These are phyloP conservation scores for Cyclocybe aegerita DNA, from an alignment of 768 basidiomycete genomes.

Conservation along the genomic window DNA sequence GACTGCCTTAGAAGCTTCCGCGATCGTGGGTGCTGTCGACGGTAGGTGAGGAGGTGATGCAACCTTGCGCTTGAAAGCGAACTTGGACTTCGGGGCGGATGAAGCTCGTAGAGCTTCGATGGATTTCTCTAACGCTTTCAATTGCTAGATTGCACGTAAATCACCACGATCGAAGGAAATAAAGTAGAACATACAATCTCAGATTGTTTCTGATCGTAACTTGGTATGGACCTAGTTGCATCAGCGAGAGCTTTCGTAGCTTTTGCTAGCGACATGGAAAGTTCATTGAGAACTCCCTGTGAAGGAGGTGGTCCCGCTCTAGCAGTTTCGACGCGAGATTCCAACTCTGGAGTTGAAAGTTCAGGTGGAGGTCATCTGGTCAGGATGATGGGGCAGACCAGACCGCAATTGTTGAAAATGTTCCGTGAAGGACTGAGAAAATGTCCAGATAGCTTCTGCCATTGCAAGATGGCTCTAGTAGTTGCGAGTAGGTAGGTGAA, in stretches of 20 bases:
- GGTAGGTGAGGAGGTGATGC: conserved; percentile 5
- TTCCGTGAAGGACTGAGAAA: conserved; percentile 49
- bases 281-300: conserved; percentile 37
- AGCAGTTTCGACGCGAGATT: conserved; percentile 41
- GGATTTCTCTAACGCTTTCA: conserved; percentile 57
- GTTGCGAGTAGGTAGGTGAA: no score
- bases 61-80: conserved; percentile 56
- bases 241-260: conserved; percentile 63
- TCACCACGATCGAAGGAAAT: neutral
- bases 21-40: neutral
- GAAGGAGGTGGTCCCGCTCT: conserved; percentile 28
- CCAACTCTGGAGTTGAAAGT: conserved; percentile 40
- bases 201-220: conserved; percentile 74
- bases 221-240: conserved; percentile 63
- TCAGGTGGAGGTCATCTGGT: conserved; percentile 4
- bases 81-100: conserved; percentile 55
- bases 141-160: conserved; percentile 46
- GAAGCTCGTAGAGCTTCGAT: conserved; percentile 51
- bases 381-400: conserved; percentile 39
- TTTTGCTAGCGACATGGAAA: conserved; percentile 53
- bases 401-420: conserved; percentile 49
- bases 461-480: conserved; percentile 9
- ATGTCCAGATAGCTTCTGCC: conserved; percentile 37
- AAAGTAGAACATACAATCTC: conserved; percentile 44
- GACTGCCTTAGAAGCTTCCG: neutral